Base-by-base conservation (phyloP, 2,329 filamentous ascomycete species). In the Metarhizium sp. region DNA sequence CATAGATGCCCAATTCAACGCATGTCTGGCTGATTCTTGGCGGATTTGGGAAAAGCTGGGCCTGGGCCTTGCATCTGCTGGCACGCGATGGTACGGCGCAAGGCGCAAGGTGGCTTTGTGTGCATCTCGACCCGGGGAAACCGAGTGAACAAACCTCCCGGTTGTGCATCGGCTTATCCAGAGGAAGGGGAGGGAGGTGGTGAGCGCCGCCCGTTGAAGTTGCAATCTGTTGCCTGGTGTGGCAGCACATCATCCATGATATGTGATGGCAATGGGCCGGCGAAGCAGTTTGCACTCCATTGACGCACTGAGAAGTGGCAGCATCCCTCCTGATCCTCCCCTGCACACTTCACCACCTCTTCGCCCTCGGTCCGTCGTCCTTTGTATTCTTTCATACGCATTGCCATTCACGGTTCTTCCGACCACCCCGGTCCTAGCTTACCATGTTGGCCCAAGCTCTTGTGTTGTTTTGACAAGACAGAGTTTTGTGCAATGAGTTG, bases 1-100 rank as follows among this genome's bases (percentile, higher is more conserved):
- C 30, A 29, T 54, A 38, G 53, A 46, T 54, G 53, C 53, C 53
- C 53, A 54, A 54, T 40, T 13, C 32, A 8, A 25, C 43, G 32
- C 10, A 34, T 34, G 50, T 20, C 6, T 43, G 20, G 13, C 34
- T 42, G 50, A 18, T 29, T 36, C n/a, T 20, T 48, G 30, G 50
- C 36, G 34, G 34, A 46, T 14, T 14, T 32, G 43, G 45, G 11
- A n/a, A 10, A 8, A 20, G 29, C n/a, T 50, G 36, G 45, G 14
- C 25, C 25, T 30, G 38, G 38, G 38, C 18, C 7, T 48, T 29
- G 45, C 25, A 13, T 30, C 10, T 11, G 13, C 13, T 48, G 5
- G 8, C n/a, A 16, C 45, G 14, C 25, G 11, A 48, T 29, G 45
- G 38, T 40, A 16, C 38, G 2, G 38, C 34, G 34, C 20, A 48